Base-by-base conservation (phyloP, 2,329 filamentous ascomycete species). In the Pseudocercospora fijiensis region DNA sequence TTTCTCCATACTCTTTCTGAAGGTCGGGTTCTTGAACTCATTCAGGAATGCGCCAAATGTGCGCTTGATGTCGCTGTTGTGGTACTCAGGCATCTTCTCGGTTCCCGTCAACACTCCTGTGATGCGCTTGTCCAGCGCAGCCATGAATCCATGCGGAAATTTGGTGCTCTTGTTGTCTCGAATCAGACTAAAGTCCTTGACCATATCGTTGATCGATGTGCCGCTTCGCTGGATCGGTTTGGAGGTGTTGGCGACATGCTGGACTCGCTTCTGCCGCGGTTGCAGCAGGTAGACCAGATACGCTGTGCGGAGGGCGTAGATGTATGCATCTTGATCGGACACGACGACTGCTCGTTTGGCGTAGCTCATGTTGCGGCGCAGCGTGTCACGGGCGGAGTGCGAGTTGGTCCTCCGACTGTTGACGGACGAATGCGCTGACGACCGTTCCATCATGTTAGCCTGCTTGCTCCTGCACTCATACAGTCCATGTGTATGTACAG, bases 41-140 rank as follows among this genome's bases (percentile, higher is more conserved):
- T 94, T 97, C 75, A 97, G 89, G 68, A 96, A 96, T 69, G 92
- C 91, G 61, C 92, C 95, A 79, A 99, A 99, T 1, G 92, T 96
- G 66, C 94, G 86, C 80, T 96, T 97, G 68, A 99, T 89, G 26
- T 89, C 83, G n/a, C 90, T 83, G 80, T 99, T 95, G 74, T 90
- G 91, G 79, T 90, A 99, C 73, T 96, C 95, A 13, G 91, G 92
- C 74, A 94, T 85, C 70, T 84, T 88, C 79, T 98, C 95, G 65
- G 84, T 90, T 43, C 93, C 92, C 71, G 89, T 86, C 71, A 98
- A 79, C 58, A 96, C 89, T 30, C 88, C 88, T 63, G 90, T 89
- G 75, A 96, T 86, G 66, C 92, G 85, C 78, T 93, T 94, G 73
- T 90, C 88, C 64, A 91, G 78, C 70, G 87, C 86, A 58, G 82